Conservation (phyloP, 768 basidiomycete genomes). For the Boletus vermiculosoides region DNA sequence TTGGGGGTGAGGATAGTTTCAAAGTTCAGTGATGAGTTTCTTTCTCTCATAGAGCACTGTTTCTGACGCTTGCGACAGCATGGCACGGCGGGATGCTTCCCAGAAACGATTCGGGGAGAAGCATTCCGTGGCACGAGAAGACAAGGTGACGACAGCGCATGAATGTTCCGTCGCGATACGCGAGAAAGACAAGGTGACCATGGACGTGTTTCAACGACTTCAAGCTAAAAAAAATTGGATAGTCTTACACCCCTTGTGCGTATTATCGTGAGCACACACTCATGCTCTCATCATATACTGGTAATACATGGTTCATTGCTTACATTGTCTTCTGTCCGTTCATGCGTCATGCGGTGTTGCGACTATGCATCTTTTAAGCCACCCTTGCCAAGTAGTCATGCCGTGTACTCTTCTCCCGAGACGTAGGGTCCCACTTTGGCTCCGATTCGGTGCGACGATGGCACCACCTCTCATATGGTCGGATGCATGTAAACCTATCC, state of each 20-base stretch:
- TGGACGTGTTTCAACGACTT: conserved; percentile 31
- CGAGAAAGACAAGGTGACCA: too few species aligned
- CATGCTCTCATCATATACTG: not conserved
- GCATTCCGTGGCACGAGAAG: conserved; percentile 39
- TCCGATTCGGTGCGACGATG: not conserved
- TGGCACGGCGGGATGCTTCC: too few species aligned
- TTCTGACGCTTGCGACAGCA: too few species aligned
- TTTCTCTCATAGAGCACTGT: too few species aligned
- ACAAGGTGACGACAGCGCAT: conserved; percentile 47
- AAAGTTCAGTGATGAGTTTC: conserved; percentile 30
- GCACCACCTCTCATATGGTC: too few species aligned
- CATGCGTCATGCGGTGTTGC: not conserved
- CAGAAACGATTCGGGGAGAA: conserved; percentile 55
- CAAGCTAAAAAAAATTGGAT: too few species aligned
- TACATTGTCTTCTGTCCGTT: too few species aligned
- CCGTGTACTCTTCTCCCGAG: not conserved
- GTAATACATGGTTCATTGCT: too few species aligned
- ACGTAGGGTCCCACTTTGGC: not conserved
- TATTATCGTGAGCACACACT: not conserved
- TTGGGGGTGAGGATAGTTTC: conserved; percentile 86
- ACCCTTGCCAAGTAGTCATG: not conserved
- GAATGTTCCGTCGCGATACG: conserved; percentile 34
- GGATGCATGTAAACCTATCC: not conserved
- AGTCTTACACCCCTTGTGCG: too few species aligned
- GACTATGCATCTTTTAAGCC: not conserved